Conservation (phyloP, 345 rosid genomes). For the Sonneratia alba region DNA sequence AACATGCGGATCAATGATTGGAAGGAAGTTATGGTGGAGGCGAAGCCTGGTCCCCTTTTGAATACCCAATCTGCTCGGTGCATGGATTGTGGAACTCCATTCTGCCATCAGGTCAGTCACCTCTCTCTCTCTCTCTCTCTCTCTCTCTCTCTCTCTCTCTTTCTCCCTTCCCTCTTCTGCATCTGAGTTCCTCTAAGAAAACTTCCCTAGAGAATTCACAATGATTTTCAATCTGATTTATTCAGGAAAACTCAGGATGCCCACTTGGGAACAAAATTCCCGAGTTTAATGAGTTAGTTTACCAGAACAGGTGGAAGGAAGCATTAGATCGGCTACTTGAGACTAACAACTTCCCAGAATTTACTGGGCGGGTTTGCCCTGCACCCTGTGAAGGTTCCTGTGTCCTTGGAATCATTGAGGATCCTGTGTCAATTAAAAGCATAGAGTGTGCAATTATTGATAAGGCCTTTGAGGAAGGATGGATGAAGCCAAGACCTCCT, state of each 20-base stretch:
- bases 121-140: background rate
- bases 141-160: background rate
- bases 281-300: constrained; percentile 91
- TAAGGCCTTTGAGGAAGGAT: constrained; percentile 94
- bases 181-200: background rate
- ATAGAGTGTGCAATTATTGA: constrained; percentile 92
- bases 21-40: constrained; percentile 82
- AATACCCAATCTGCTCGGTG: constrained; percentile 98
- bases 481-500: constrained; percentile 97
- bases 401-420: too few species aligned
- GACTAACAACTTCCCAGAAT: too few species aligned
- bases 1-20: constrained; percentile 74
- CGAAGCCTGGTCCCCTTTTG: constrained; percentile 73
- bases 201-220: background rate
- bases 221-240: background rate
- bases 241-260: constrained; percentile 93
- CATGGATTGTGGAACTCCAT: constrained; percentile 99
- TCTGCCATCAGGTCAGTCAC: constrained; percentile 80
- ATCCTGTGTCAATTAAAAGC: constrained; percentile 5
- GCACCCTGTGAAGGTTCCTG: too few species aligned
- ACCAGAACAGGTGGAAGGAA: constrained; percentile 39
- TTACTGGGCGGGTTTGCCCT: too few species aligned
- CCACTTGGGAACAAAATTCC: constrained; percentile 99
- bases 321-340: too few species aligned
- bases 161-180: background rate